Evolutionary conservation across 305 asterid species (phyloP).

Genomic region (Caryopteris hybrid): DNA sequence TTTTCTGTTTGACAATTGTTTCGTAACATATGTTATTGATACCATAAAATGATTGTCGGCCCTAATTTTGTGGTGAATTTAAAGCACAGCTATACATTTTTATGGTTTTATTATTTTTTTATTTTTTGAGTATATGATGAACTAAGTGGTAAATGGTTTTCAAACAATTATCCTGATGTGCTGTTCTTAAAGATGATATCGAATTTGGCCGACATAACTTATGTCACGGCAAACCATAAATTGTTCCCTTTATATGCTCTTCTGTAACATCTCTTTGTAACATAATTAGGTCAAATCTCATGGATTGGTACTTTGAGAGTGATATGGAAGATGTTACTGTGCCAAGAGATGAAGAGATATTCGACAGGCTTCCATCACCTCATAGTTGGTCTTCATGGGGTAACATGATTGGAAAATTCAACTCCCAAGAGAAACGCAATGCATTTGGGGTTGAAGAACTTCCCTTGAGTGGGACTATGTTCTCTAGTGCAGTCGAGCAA

Average conservation of each 20-base stretch:
- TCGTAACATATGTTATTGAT: not conserved
- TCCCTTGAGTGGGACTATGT: conserved; percentile 12
- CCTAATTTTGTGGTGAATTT: no score
- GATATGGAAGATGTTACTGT: conserved; percentile 20
- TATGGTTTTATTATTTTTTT: no score
- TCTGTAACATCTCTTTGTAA: not conserved
- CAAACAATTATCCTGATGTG: not conserved
- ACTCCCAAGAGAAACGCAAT: conserved; percentile 21
- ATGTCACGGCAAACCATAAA: not conserved
- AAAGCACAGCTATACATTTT: not conserved
- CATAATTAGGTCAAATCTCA: conserved; percentile 15
- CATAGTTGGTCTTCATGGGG: conserved; percentile 32
- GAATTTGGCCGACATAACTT: not conserved
- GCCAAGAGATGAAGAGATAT: conserved; percentile 24
- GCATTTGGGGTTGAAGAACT: conserved; percentile 20
- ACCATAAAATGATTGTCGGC: no score
- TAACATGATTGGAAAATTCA: conserved; percentile 17
- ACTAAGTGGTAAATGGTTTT: not conserved
- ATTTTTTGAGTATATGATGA: not conserved
- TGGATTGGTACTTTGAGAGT: conserved; percentile 35
- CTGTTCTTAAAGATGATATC: not conserved
- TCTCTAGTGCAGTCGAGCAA: conserved; percentile 16
- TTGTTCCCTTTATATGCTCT: not conserved
- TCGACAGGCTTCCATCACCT: conserved; percentile 26
- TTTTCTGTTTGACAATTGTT: not conserved